Base-by-base conservation (phyloP, 257 asterid genomes). In the Fraxinus cuspidata region DNA sequence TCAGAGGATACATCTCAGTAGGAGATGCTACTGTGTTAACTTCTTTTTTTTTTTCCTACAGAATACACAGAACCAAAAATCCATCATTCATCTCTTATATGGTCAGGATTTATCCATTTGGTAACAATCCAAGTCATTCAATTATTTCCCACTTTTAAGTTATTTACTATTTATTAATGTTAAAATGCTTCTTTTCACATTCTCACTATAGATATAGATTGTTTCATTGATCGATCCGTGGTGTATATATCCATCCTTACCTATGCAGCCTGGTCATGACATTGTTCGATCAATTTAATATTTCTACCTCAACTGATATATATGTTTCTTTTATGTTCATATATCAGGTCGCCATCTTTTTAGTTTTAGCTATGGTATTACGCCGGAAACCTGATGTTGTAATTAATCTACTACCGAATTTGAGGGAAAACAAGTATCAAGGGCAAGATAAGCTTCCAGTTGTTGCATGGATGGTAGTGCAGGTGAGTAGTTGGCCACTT, bases 281-380 rank as follows among this genome's bases (percentile, higher is more conserved):
- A n/a, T 56, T 56, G 27, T 56, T 56, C n/a, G 65, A 56, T 19
- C 64, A 53, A 56, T 56, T 56, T n/a, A 18, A 56, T 56, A 47
- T 56, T n/a, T n/a, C 25, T 56, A 1, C 25, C 27, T 6, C 65
- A 2, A n/a, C 65, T 56, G 65, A 47, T 47, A 47, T 16, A n/a
- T 56, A 56, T n/a, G 65, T 18, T n/a, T 2, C 65, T n/a, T 56
- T 5, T 42, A 56, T 56, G 65, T 56, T 56, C 28, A 7, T 7
- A n/a, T n/a, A n/a, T 53, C 89, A 93, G 98, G 96, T 93, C 79
- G 97, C 94, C 49, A 90, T 90, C 35, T 94, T 94, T 77, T 4
- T 90, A 29, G 92, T 84, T 75, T 78, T 89, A 74, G 84, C 96
- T 35, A 86, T 94, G 89, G 97, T 92, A 75, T 83, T 94, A 77